Conservation (phyloP, 2,329 filamentous ascomycete species). For the Neonectria punicea region DNA sequence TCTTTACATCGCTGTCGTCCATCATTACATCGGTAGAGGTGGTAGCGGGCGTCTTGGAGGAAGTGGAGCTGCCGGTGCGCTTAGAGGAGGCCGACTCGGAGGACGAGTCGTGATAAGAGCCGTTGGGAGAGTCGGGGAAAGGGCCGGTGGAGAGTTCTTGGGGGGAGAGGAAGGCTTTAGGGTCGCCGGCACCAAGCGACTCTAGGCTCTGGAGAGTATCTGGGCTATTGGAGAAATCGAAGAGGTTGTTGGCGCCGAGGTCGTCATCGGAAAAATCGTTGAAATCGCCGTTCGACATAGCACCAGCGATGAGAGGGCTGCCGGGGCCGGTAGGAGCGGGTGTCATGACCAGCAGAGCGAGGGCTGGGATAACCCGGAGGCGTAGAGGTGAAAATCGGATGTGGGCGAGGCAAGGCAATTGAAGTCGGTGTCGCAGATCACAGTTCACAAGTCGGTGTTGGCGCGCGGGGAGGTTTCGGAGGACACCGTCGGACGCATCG, state of each 20-base stretch:
- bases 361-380: conserved; percentile 34
- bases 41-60: conserved; percentile 55
- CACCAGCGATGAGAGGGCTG: conserved; percentile 54
- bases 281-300: conserved; percentile 51
- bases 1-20: conserved; percentile 54
- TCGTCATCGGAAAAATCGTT: conserved; percentile 53
- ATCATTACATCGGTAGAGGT: conserved; percentile 56
- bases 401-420: conserved; percentile 33
- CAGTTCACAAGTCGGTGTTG: conserved; percentile 31
- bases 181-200: conserved; percentile 44
- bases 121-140: conserved; percentile 55
- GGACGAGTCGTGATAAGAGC: conserved; percentile 60
- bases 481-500: conserved; percentile 34
- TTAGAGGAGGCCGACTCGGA: conserved; percentile 64
- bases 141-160: conserved; percentile 50
- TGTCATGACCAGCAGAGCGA: conserved; percentile 49
- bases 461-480: conserved; percentile 32
- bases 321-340: conserved; percentile 46
- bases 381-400: conserved; percentile 18
- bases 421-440: conserved; percentile 38
- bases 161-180: conserved; percentile 47
- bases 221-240: conserved; percentile 52
- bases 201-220: conserved; percentile 51
- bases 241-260: conserved; percentile 45
- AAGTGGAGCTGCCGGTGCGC: conserved; percentile 57